A percentile compares a stretch with the other conserved stretches of the same genome.
Conservation (phyloP, 176 grass and related monocot species). For the Triticum turgidum region DNA sequence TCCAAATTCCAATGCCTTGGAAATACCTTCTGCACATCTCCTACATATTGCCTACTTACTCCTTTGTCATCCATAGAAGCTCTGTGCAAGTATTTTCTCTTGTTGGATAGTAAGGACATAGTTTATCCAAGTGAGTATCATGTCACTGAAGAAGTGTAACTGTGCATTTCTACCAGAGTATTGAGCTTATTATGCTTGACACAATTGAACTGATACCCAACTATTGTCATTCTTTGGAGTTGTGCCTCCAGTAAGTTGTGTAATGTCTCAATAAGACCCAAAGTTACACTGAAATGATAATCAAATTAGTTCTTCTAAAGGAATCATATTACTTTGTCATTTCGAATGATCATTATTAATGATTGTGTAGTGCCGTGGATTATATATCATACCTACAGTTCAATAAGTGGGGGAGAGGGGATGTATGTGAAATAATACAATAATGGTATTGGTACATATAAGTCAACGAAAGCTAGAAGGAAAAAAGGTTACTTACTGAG, state of each 20-base stretch:
- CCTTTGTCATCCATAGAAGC: neutral
- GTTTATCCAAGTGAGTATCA: neutral
- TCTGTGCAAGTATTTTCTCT: neutral
- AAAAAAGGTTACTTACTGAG: conserved; percentile 62
- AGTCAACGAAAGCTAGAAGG: neutral
- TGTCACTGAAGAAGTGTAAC: neutral
- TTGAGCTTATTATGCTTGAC: conserved; percentile 1
- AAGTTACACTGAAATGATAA: conserved; percentile 10
- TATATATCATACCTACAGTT: neutral
- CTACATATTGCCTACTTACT: conserved; percentile 6
- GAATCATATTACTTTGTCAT: neutral
- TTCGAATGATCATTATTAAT: neutral
- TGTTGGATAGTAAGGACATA: neutral
- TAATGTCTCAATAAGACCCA: neutral
- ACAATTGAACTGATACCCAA: neutral
- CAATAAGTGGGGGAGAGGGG: neutral
- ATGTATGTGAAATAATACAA: neutral
- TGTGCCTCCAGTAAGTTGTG: neutral
- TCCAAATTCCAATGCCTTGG: neutral
- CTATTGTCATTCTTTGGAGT: neutral
- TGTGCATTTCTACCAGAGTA: neutral
- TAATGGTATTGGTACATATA: neutral
- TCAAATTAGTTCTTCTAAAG: neutral
- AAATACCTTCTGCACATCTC: neutral
- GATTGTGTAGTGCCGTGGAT: neutral